Percentiles rank a stretch among this genome's conserved stretches.
These are phyloP conservation scores for Serpula lacrymans DNA, from an alignment of 768 basidiomycete genomes.

Conservation along the genomic window DNA sequence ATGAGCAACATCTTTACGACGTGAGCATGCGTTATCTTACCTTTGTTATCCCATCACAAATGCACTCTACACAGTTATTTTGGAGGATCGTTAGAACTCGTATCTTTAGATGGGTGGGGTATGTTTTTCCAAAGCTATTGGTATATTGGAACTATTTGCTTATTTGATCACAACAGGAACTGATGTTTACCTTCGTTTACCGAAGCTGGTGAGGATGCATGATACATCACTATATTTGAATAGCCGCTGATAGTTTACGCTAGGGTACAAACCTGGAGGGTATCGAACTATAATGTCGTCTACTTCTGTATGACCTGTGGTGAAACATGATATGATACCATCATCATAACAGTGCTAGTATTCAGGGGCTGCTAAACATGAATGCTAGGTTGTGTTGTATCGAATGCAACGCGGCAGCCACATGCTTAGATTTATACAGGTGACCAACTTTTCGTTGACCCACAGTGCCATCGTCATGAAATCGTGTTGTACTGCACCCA, in stretches of 20 bases:
- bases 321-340: too few relatives aligned
- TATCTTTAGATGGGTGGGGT: conserved; percentile 86
- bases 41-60: conserved; percentile 1
- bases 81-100: conserved; percentile 74
- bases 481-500: too few relatives aligned
- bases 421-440: too few relatives aligned
- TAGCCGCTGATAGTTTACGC: not conserved
- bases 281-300: conserved; percentile 59
- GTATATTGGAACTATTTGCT: conserved; percentile 5
- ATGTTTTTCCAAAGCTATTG: conserved; percentile 20
- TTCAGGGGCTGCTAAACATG: too few relatives aligned
- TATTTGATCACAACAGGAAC: too few relatives aligned
- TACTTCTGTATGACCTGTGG: too few relatives aligned
- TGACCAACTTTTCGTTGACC: too few relatives aligned
- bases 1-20: conserved; percentile 90
- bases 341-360: too few relatives aligned
- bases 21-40: conserved; percentile 34
- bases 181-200: conserved; percentile 77
- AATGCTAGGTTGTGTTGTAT: too few relatives aligned
- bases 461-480: too few relatives aligned
- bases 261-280: conserved; percentile 86
- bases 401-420: too few relatives aligned
- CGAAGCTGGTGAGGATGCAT: conserved; percentile 60
- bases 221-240: conserved; percentile 2
- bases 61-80: conserved; percentile 58